Conservation (phyloP, 1,284 basidiomycete genomes). For the Austroboletus niveus region DNA sequence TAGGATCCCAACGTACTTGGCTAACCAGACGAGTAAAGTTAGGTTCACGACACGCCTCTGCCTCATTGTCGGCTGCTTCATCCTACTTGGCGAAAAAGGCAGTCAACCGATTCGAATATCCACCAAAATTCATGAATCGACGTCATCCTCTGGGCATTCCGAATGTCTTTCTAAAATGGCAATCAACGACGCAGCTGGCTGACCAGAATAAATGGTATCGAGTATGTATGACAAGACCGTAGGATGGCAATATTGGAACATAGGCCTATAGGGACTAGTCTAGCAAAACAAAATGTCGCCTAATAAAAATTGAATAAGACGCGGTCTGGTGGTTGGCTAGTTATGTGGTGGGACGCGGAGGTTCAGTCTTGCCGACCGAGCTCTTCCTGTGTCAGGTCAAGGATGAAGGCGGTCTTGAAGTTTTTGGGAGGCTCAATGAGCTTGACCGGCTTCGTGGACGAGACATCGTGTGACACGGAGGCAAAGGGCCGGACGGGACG, state of each 20-base stretch:
- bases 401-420: constrained; percentile 64
- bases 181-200: no score
- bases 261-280: constrained; percentile 1
- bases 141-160: neutral
- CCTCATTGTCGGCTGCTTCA: constrained; percentile 26
- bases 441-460: constrained; percentile 49
- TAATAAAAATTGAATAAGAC: constrained; percentile 25
- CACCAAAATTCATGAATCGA: neutral
- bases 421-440: constrained; percentile 74
- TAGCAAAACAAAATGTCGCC: constrained; percentile 19
- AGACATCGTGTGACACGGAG: constrained; percentile 44
- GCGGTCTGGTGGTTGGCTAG: neutral
- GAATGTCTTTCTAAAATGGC: no score
- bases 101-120: neutral
- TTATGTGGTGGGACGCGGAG: no score
- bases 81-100: constrained; percentile 13
- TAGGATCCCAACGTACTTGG: neutral
- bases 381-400: constrained; percentile 78
- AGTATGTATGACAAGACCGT: constrained; percentile 3
- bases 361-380: constrained; percentile 66
- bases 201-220: neutral
- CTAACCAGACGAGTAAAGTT: constrained; percentile 14
- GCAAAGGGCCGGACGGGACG: constrained; percentile 74
- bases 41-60: constrained; percentile 19
- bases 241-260: constrained; percentile 16